phyloP scores from a whole-genome alignment of 179 eudicot genomes.

The Actinidia chinensis region DNA sequence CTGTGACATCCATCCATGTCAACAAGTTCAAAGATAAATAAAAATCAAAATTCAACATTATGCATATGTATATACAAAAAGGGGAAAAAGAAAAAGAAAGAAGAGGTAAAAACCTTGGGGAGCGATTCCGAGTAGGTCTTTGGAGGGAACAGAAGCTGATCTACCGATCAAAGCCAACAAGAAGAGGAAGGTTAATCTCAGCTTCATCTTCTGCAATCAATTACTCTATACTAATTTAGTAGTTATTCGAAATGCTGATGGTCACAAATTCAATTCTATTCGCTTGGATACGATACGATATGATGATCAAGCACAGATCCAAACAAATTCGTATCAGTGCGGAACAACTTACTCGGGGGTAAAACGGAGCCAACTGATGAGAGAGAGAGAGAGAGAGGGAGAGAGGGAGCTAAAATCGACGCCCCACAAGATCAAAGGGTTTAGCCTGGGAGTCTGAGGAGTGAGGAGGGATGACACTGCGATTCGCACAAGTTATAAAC shows the following conservation, averaged over 20 bases:
- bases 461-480: no score
- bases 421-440: no score
- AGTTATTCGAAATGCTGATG: neutral
- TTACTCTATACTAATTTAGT: neutral
- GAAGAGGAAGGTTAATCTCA: neutral
- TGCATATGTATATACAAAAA: neutral
- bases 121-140: conserved; percentile 54
- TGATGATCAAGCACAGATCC: no score
- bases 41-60: conserved; percentile 5
- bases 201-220: conserved; percentile 12
- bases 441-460: no score
- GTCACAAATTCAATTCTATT: neutral
- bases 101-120: conserved; percentile 51
- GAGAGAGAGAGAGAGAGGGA: no score
- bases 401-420: no score
- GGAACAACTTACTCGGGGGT: no score
- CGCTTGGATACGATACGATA: neutral
- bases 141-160: conserved; percentile 44
- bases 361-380: no score
- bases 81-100: neutral
- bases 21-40: neutral
- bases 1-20: conserved; percentile 34
- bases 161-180: conserved; percentile 19
- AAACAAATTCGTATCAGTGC: no score
- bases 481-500: no score